These are phyloP conservation scores for Fraxinus americana DNA, from an alignment of 257 asterid species.

Conservation along the genomic window DNA sequence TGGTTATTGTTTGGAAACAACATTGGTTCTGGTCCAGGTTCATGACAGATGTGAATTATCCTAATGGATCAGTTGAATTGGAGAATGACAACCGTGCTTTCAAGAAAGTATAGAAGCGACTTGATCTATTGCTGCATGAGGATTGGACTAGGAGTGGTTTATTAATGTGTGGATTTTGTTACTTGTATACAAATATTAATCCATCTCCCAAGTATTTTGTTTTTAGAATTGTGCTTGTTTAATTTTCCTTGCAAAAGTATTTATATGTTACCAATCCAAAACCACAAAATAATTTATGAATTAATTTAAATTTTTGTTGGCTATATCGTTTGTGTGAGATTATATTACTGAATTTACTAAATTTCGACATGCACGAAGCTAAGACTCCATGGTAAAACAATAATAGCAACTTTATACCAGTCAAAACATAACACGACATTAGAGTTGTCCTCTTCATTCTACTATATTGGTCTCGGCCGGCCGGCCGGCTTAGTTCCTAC, in stretches of 20 bases:
- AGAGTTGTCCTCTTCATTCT: not conserved
- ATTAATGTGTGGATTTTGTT: not conserved
- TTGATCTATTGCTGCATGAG: not conserved
- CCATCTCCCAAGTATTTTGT: not conserved
- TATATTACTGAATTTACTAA: no score
- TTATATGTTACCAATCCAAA: not conserved
- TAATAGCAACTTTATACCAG: not conserved
- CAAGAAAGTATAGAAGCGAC: conserved; percentile 21
- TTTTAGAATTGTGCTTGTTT: not conserved
- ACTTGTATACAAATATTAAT: not conserved
- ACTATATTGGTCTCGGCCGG: not conserved
- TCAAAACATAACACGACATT: not conserved
- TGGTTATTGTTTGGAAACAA: conserved; percentile 68
- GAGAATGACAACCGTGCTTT: conserved; percentile 18
- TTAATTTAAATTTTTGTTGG: not conserved
- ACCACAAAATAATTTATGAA: not conserved
- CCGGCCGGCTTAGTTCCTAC: no score
- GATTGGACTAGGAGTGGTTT: not conserved
- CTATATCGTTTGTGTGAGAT: not conserved
- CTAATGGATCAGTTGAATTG: conserved; percentile 26
- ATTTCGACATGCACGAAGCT: no score
- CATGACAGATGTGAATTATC: conserved; percentile 44
- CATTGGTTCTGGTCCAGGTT: conserved; percentile 85
- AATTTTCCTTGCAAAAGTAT: not conserved
- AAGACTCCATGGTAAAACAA: not conserved